Percentiles rank a stretch among this genome's conserved stretches.
Conservation (phyloP, 225 moss, liverwort and hornwort genomes). For the Climacium dendroides region DNA sequence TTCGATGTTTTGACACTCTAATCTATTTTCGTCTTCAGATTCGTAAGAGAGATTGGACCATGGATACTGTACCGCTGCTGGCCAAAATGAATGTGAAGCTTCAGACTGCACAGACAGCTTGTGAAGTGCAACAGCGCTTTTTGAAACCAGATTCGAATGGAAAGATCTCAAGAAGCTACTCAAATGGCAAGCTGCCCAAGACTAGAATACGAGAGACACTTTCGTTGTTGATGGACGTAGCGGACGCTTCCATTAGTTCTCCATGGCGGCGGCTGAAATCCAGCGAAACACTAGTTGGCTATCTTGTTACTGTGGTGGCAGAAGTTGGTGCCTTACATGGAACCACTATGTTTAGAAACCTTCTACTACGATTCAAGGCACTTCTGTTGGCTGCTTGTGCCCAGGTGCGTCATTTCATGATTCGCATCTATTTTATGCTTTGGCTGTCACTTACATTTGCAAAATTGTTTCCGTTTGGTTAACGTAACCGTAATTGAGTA, state of each 20-base stretch:
- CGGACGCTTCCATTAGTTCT: conserved; percentile 62
- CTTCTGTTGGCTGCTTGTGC: conserved; percentile 57
- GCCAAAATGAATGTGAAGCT: conserved; percentile 66
- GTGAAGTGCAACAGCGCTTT: conserved; percentile 35
- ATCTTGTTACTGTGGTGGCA: conserved; percentile 46
- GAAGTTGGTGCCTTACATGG: conserved; percentile 56
- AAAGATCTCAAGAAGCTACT: background rate
- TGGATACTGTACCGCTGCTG: conserved; percentile 40
- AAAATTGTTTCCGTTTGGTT: background rate
- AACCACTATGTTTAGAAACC: conserved; percentile 38
- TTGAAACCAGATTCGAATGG: conserved; percentile 26
- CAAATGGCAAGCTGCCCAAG: conserved; percentile 23
- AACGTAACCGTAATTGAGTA: background rate
- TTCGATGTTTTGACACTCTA: background rate
- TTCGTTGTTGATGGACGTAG: conserved; percentile 56
- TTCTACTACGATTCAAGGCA: conserved; percentile 58
- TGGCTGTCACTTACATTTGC: background rate
- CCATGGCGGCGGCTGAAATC: conserved; percentile 63
- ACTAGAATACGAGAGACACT: conserved; percentile 48
- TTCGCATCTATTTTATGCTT: background rate
- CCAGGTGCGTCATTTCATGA: conserved; percentile 29
- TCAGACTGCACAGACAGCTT: conserved; percentile 51
- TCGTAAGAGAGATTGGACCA: conserved; percentile 58
- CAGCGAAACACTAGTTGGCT: conserved; percentile 46
- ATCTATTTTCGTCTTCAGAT: conserved; percentile 15